A percentile compares a stretch with the other conserved stretches of the same genome.
Conservation (phyloP, 2,329 filamentous ascomycete species). For the Paraphaeosphaeria sporulosa region DNA sequence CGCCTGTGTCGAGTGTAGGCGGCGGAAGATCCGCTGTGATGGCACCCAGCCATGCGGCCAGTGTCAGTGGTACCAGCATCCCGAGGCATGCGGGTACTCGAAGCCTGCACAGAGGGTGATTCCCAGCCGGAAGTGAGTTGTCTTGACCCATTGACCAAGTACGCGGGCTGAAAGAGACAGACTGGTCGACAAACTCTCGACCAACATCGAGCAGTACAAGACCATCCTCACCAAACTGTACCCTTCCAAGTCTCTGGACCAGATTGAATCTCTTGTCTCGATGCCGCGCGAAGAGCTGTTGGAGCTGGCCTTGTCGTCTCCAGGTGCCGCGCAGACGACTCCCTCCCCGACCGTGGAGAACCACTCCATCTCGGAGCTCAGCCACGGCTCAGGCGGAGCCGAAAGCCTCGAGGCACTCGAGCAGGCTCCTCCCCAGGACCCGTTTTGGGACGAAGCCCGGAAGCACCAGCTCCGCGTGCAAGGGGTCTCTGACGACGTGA, state of each 20-base stretch:
- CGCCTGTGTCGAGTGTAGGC: slow-evolving; percentile 78
- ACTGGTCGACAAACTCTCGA: slow-evolving; percentile 62
- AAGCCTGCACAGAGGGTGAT: slow-evolving; percentile 80
- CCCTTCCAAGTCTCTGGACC: slow-evolving; percentile 42
- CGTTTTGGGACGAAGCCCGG: slow-evolving; percentile 71
- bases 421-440: slow-evolving; percentile 71
- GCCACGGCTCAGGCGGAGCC: slow-evolving; percentile 55
- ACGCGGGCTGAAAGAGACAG: slow-evolving; percentile 68
- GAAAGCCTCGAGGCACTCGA: slow-evolving; percentile 69
- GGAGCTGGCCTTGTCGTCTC: slow-evolving; percentile 52
- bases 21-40: slow-evolving; percentile 84
- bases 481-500: slow-evolving; percentile 72
- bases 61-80: slow-evolving; percentile 81
- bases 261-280: slow-evolving; percentile 49
- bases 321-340: slow-evolving; percentile 43
- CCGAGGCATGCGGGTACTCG: slow-evolving; percentile 80
- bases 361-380: slow-evolving; percentile 46
- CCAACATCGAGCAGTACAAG: slow-evolving; percentile 57
- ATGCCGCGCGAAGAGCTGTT: slow-evolving; percentile 56
- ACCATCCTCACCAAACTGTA: slow-evolving; percentile 53
- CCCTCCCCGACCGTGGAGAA: slow-evolving; percentile 40
- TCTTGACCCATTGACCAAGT: slow-evolving; percentile 50
- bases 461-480: slow-evolving; percentile 53
- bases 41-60: slow-evolving; percentile 83
- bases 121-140: slow-evolving; percentile 75